Conservation (phyloP, 192 early-diverging fungal genomes). For the Linnemannia elongata region DNA sequence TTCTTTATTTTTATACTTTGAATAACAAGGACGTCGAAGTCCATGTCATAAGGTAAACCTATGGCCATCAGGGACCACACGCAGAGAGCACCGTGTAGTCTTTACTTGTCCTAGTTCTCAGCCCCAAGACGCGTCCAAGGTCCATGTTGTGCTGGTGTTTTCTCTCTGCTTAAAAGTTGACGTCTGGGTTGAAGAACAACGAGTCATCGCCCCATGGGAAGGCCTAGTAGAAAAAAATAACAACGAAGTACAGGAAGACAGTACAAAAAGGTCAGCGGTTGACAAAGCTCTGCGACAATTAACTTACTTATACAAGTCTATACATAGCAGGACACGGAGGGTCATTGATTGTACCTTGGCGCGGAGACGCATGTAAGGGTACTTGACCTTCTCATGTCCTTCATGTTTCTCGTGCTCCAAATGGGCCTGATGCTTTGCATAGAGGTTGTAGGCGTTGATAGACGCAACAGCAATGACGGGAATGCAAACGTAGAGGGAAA, state of each 20-base stretch:
- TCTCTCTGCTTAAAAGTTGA: slow-evolving; percentile 18
- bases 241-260: neutral
- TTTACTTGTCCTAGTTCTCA: neutral
- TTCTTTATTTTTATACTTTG: neutral
- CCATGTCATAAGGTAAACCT: neutral
- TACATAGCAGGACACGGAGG: neutral
- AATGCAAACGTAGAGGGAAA: slow-evolving; percentile 39
- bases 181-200: slow-evolving; percentile 35
- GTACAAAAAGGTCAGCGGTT: neutral
- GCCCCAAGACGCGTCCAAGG: neutral
- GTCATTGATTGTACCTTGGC: slow-evolving; percentile 33
- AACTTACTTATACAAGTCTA: too few species aligned
- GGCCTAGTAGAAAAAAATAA: slow-evolving; percentile 2
- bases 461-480: slow-evolving; percentile 21
- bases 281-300: neutral
- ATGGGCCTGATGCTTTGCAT: slow-evolving; percentile 44
- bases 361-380: slow-evolving; percentile 45
- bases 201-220: slow-evolving; percentile 40
- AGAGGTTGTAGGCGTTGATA: slow-evolving; percentile 39
- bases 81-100: neutral
- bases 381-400: slow-evolving; percentile 34
- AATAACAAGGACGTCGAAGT: too few species aligned
- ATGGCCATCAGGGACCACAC: too few species aligned
- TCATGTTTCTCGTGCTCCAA: slow-evolving; percentile 27
- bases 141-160: neutral